Evolutionary conservation across 345 rosid species (phyloP).

Genomic region (Aurinia saxatilis): DNA sequence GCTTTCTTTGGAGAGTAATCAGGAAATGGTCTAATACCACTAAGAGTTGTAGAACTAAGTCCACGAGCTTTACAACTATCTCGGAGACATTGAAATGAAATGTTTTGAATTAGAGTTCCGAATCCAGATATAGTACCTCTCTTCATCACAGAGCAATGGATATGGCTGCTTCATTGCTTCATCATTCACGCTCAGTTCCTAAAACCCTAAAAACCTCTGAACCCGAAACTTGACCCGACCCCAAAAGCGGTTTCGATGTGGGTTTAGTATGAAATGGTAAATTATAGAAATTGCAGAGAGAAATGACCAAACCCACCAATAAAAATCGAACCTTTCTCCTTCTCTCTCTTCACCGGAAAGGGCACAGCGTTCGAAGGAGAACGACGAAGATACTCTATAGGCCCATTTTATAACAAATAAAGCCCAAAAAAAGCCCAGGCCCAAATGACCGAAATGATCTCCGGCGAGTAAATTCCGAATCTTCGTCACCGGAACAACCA

Average conservation of each 20-base stretch:
- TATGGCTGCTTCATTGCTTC: conserved; percentile 9
- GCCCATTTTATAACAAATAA: too few relatives aligned
- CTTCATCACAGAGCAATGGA: conserved; percentile 37
- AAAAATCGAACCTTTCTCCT: neutral
- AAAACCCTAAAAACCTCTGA: conserved; percentile 14
- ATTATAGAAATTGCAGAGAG: neutral
- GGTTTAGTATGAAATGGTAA: neutral
- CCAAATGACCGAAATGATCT: too few relatives aligned
- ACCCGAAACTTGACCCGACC: conserved; percentile 2
- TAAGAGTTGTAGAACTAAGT: conserved; percentile 25
- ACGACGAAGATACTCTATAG: too few relatives aligned
- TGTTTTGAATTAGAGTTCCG: conserved; percentile 26
- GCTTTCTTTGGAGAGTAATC: conserved; percentile 82
- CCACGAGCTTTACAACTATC: conserved; percentile 23
- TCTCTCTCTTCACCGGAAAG: neutral
- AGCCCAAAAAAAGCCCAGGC: too few relatives aligned
- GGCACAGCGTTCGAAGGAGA: neutral
- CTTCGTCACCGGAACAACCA: conserved; percentile 9
- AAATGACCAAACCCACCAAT: neutral
- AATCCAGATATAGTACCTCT: conserved; percentile 31
- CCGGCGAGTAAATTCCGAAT: conserved; percentile 5
- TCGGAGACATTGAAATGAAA: conserved; percentile 17
- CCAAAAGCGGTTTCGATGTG: neutral
- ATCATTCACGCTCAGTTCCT: neutral
- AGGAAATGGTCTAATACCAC: conserved; percentile 67